phyloP scores from a whole-genome alignment of 2,329 filamentous ascomycete genomes.

The Hypomyces rosellus region DNA sequence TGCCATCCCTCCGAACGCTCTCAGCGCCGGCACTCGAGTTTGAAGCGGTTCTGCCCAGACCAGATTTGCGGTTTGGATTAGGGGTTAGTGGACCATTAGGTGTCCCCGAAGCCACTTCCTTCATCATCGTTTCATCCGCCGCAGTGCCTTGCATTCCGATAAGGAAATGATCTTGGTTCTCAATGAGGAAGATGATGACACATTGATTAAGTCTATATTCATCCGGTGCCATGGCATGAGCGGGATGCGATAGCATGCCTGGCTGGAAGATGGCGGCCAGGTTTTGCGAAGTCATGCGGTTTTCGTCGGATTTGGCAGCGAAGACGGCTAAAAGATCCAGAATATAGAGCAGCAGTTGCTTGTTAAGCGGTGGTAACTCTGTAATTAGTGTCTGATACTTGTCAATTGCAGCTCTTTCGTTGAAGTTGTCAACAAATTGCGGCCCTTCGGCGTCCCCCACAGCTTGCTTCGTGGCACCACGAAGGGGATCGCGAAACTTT shows the following conservation, averaged over 20 bases:
- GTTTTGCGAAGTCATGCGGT: slow-evolving; percentile 94
- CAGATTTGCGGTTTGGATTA: slow-evolving; percentile 46
- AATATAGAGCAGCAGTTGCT: slow-evolving; percentile 90
- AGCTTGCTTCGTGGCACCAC: slow-evolving; percentile 63
- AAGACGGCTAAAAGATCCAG: slow-evolving; percentile 94
- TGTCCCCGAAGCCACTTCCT: slow-evolving; percentile 63
- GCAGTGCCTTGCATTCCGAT: slow-evolving; percentile 98
- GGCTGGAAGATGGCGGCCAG: slow-evolving; percentile 96
- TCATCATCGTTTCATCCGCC: slow-evolving; percentile 74
- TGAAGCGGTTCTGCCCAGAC: slow-evolving; percentile 61
- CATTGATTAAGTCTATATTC: slow-evolving; percentile 96
- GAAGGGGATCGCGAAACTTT: slow-evolving; percentile 78
- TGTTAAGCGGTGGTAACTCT: slow-evolving; percentile 84
- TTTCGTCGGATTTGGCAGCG: slow-evolving; percentile 91
- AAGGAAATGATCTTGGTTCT: slow-evolving; percentile 96
- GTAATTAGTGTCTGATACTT: slow-evolving; percentile 89
- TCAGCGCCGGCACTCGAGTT: slow-evolving; percentile 85
- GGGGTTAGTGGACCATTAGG: slow-evolving; percentile 41
- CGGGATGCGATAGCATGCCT: slow-evolving; percentile 87
- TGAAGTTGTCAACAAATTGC: slow-evolving; percentile 60
- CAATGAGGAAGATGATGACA: slow-evolving; percentile 94
- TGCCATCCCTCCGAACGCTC: slow-evolving; percentile 74
- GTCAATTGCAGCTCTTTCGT: slow-evolving; percentile 65
- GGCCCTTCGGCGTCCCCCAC: slow-evolving; percentile 62
- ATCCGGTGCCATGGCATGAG: slow-evolving; percentile 89